Conservation (phyloP, 495 filamentous ascomycete species). For the Tuber magnatum region DNA sequence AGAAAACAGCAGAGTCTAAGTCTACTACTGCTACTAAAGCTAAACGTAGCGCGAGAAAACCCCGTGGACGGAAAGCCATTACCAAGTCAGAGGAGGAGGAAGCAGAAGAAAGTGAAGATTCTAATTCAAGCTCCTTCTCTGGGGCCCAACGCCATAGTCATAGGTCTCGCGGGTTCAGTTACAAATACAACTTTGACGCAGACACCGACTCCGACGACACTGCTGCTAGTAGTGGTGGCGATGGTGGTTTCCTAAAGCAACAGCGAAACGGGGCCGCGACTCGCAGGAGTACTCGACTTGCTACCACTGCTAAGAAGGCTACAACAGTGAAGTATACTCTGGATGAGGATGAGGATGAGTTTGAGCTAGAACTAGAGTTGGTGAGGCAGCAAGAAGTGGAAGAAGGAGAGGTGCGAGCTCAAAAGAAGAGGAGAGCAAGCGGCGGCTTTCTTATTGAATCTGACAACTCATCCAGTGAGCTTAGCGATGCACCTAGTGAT, state of each 20-base stretch:
- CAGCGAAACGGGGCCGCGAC: neutral
- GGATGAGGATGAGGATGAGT: neutral
- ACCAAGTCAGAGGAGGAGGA: neutral
- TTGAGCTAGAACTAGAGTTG: neutral
- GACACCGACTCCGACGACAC: neutral
- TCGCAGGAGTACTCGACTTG: neutral
- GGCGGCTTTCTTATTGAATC: neutral
- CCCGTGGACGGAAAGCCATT: neutral
- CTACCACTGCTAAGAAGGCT: neutral
- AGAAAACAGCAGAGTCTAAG: slow-evolving; percentile 1
- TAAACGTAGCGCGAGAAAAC: neutral
- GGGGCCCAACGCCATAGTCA: neutral
- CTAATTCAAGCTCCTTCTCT: neutral
- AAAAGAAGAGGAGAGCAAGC: neutral
- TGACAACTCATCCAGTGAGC: neutral
- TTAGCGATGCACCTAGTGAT: neutral
- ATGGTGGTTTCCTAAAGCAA: neutral
- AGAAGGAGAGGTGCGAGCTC: neutral
- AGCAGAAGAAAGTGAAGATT: neutral
- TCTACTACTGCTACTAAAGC: neutral
- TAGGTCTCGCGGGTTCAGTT: neutral
- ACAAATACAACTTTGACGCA: neutral
- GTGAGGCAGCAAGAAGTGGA: neutral
- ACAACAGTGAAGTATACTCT: neutral
- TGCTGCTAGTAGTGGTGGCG: neutral